Conservation (phyloP, 345 rosid species). For the Adansonia digitata region DNA sequence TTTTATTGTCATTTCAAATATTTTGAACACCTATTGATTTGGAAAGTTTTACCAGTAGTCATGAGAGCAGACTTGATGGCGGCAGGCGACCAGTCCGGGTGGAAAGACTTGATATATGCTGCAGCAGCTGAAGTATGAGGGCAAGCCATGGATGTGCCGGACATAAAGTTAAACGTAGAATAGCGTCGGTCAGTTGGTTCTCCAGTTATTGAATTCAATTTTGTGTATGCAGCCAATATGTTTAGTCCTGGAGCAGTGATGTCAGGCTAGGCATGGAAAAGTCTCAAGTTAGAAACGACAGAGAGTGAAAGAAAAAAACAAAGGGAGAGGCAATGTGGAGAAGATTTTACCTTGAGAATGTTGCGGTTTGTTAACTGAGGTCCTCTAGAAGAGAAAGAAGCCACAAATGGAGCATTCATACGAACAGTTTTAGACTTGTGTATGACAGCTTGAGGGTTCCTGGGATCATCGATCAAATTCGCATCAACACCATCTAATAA, state of each 20-base stretch:
- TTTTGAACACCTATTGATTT: background rate
- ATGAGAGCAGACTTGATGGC: slow-evolving; percentile 81
- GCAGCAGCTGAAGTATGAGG: slow-evolving; percentile 82
- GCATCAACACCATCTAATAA: background rate
- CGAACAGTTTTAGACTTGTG: background rate
- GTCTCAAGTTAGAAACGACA: background rate
- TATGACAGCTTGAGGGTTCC: slow-evolving; percentile 35
- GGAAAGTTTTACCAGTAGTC: slow-evolving; percentile 62
- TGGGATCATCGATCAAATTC: background rate
- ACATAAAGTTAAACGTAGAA: slow-evolving; percentile 45
- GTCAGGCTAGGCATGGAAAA: slow-evolving; percentile 61
- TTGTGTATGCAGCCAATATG: slow-evolving; percentile 70
- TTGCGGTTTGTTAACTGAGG: slow-evolving; percentile 50
- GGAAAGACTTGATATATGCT: slow-evolving; percentile 75
- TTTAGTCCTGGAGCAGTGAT: slow-evolving; percentile 75
- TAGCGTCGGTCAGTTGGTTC: slow-evolving; percentile 35
- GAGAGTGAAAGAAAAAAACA: background rate
- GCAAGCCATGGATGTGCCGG: slow-evolving; percentile 92
- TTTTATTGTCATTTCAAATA: background rate
- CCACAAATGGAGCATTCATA: slow-evolving; percentile 45
- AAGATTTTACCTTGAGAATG: slow-evolving; percentile 62
- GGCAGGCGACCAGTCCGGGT: slow-evolving; percentile 84
- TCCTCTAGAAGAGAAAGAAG: slow-evolving; percentile 83
- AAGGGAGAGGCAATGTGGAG: background rate
- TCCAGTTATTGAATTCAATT: slow-evolving; percentile 39